phyloP scores from a whole-genome alignment of 2,329 filamentous ascomycete species.

The Zalaria sp. region DNA sequence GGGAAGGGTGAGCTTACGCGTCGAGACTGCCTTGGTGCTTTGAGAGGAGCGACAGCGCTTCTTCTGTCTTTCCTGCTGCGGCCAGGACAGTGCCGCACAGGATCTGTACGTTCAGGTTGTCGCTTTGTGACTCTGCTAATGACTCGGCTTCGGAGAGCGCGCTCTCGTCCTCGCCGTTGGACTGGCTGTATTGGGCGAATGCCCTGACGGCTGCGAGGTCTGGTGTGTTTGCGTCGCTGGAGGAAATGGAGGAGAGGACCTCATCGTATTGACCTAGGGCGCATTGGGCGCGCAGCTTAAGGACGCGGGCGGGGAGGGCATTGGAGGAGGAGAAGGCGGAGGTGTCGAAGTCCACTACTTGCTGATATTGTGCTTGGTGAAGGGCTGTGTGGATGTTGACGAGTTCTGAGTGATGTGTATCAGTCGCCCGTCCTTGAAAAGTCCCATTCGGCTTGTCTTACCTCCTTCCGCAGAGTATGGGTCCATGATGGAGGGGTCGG shows the following conservation, averaged over 20 bases:
- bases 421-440: background rate
- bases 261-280: constrained; percentile 65
- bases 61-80: constrained; percentile 65
- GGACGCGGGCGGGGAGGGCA: constrained; percentile 57
- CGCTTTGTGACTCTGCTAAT: constrained; percentile 50
- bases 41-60: constrained; percentile 64
- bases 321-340: constrained; percentile 68
- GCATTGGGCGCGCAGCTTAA: constrained; percentile 70
- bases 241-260: constrained; percentile 53
- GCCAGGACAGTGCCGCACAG: constrained; percentile 71
- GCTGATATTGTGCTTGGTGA: constrained; percentile 69
- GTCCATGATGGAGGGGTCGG: constrained; percentile 33
- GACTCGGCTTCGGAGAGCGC: constrained; percentile 47
- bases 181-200: constrained; percentile 47
- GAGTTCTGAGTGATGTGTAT: constrained; percentile 35
- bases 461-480: constrained; percentile 51
- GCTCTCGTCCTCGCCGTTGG: constrained; percentile 19
- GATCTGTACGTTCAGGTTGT: constrained; percentile 71
- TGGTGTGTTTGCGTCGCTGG: constrained; percentile 42
- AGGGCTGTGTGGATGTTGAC: constrained; percentile 54
- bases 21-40: constrained; percentile 73
- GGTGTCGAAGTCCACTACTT: constrained; percentile 75
- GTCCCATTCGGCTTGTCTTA: constrained; percentile 16
- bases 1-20: constrained; percentile 40
- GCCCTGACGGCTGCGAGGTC: constrained; percentile 66